Evolutionary conservation across 2,329 filamentous ascomycete species (phyloP).

Genomic region (Leptographium lundbergii): DNA sequence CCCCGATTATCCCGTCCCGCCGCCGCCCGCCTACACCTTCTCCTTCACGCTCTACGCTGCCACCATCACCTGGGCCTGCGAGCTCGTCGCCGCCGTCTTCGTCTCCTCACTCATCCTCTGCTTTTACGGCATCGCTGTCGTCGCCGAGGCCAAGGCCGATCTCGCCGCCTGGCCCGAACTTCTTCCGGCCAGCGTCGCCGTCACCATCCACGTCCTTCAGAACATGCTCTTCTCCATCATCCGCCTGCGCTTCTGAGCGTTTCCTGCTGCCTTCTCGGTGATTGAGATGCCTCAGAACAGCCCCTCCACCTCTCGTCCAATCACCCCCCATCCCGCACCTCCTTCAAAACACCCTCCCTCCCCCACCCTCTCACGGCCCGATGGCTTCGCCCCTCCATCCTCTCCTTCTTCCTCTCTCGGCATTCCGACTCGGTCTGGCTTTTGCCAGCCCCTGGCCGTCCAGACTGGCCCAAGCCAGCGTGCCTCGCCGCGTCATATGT

Average conservation of each 20-base stretch:
- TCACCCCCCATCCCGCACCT: background rate
- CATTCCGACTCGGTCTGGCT: too few species aligned
- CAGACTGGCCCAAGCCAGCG: background rate
- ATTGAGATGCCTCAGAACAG: background rate
- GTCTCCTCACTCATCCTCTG: constrained; percentile 45
- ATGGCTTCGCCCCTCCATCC: too few species aligned
- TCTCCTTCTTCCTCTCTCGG: too few species aligned
- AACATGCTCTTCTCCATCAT: constrained; percentile 63
- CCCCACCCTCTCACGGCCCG: background rate
- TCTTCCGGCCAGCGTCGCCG: constrained; percentile 51
- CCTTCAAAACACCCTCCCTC: background rate
- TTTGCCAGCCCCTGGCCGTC: background rate
- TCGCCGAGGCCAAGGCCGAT: constrained; percentile 51
- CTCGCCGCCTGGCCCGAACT: constrained; percentile 55
- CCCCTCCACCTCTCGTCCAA: background rate
- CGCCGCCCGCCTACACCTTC: constrained; percentile 40
- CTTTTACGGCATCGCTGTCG: constrained; percentile 49
- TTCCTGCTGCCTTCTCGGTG: too few species aligned
- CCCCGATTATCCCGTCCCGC: background rate
- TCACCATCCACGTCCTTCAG: constrained; percentile 56
- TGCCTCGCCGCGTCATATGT: too few species aligned
- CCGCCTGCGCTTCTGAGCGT: constrained; percentile 43
- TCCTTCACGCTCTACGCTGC: constrained; percentile 50
- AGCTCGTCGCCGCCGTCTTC: constrained; percentile 47
- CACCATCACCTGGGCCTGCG: constrained; percentile 53